Conservation (phyloP, 805 yeast genomes). For the Alloascoidea africana region DNA sequence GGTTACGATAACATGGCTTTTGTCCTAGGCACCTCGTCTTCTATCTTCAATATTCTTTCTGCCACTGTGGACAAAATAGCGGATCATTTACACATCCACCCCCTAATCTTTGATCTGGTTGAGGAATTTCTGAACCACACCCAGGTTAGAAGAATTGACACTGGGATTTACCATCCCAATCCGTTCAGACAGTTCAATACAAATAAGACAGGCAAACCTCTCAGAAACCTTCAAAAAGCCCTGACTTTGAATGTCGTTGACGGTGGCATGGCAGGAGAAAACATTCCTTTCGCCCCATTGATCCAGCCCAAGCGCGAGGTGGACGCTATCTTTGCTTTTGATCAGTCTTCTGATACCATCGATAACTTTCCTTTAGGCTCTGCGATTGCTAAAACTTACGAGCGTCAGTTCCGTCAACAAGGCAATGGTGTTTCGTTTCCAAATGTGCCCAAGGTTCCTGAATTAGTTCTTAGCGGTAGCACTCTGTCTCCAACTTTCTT, state of each 20-base stretch:
- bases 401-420: slow-evolving; percentile 36
- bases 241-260: slow-evolving; percentile 43
- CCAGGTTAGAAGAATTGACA: too few relatives aligned
- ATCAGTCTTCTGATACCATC: slow-evolving; percentile 45
- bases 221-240: slow-evolving; percentile 21
- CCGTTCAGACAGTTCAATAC: slow-evolving; percentile 40
- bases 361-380: slow-evolving; percentile 41
- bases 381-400: slow-evolving; percentile 35
- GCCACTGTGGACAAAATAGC: too few relatives aligned
- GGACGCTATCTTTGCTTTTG: slow-evolving; percentile 51
- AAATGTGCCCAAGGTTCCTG: slow-evolving; percentile 65
- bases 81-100: too few relatives aligned
- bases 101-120: too few relatives aligned
- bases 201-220: too few relatives aligned
- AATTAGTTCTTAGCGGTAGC: slow-evolving; percentile 38
- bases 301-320: slow-evolving; percentile 43
- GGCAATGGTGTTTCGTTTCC: slow-evolving; percentile 50
- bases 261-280: slow-evolving; percentile 61
- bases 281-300: slow-evolving; percentile 49
- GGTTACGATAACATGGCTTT: slow-evolving; percentile 73
- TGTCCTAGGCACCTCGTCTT: slow-evolving; percentile 48
- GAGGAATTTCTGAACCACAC: too few relatives aligned
- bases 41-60: slow-evolving; percentile 34
- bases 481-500: slow-evolving; percentile 56
- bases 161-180: slow-evolving; percentile 56